Evolutionary conservation across 768 basidiomycete species (phyloP), one percentile per base, ranked within the genome.

Genomic region (Calocera viscosa): DNA sequence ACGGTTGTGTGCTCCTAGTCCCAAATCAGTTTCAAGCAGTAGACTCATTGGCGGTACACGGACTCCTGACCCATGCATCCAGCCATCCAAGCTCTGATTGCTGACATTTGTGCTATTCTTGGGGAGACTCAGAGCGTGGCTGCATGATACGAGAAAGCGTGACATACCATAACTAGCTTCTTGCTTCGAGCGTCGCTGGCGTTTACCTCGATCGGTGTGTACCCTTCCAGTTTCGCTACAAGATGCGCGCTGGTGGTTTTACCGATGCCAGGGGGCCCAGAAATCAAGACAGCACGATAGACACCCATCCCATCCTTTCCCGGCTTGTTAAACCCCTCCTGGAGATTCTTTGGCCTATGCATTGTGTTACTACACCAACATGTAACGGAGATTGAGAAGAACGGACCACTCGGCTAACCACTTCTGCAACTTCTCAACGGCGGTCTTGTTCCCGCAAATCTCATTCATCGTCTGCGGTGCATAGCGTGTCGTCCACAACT

Each of bases 241-340:
- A 99, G 74, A 76, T 99, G 96, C 1, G 95, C 96, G 68, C 89
- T 88, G 0, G 94, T 96, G 2, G 96, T 99, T 79, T 98, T 99
- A 26, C 95, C 96, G 64, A 98, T 96, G 8, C 96, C 96, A 17
- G 96, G 96, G 1, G 94, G 85, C 0, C 96, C 96, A 1, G 91
- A 91, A 68, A 98, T 87, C 70, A 99, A 78, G 1, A 97, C 82
- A 2, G 92, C 93, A 26, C 93, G 87, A 75, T 82, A 95, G 7
- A 86, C 77, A 71, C 91, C 91, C 87, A 89, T 89, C 0, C 84
- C 91, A 68, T 83, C 86, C 77, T 94, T 94, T 0, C 96, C 96
- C 0, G 93, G 93, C 72, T 94, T 96, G 77, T 92, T 97, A 78
- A 97, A 98, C 0, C 82, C 84, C 0, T 80, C 79, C 68, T 89